phyloP scores from a whole-genome alignment of 257 asterid species.

The Primulina tabacum region DNA sequence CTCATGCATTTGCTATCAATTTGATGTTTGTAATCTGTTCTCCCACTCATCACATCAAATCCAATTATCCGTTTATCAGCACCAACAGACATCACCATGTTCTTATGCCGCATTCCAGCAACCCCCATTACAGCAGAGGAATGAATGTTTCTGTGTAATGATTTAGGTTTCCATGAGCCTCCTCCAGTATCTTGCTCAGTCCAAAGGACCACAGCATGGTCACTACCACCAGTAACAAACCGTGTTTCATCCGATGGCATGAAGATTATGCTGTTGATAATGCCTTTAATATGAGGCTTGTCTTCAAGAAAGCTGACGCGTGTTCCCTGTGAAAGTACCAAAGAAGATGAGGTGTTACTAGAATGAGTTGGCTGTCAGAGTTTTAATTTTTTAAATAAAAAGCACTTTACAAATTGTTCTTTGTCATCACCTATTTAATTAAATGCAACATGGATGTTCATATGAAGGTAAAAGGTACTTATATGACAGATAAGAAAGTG shows the following conservation, averaged over 20 bases:
- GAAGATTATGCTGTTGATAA: slow-evolving; percentile 76
- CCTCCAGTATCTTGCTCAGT: slow-evolving; percentile 50
- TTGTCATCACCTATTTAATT: background rate
- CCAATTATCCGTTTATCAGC: slow-evolving; percentile 77
- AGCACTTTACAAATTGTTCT: background rate
- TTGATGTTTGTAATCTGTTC: slow-evolving; percentile 64
- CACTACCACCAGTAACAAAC: slow-evolving; percentile 87
- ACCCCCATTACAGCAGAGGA: slow-evolving; percentile 94
- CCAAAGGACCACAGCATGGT: slow-evolving; percentile 88
- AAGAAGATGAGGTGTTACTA: slow-evolving; percentile 1
- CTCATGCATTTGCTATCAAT: slow-evolving; percentile 93
- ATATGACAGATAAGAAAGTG: too few relatives aligned
- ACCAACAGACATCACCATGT: slow-evolving; percentile 75
- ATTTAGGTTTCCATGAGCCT: slow-evolving; percentile 59
- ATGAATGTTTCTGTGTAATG: slow-evolving; percentile 57
- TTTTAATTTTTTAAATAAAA: too few relatives aligned
- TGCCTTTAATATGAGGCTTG: slow-evolving; percentile 81
- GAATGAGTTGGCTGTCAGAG: background rate
- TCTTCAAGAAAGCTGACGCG: slow-evolving; percentile 58
- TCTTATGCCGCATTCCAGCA: slow-evolving; percentile 84
- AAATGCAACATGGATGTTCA: too few relatives aligned
- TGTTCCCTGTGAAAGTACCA: slow-evolving; percentile 37
- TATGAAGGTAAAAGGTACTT: too few relatives aligned
- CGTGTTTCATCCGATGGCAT: slow-evolving; percentile 80
- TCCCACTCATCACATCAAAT: slow-evolving; percentile 51